These are phyloP conservation scores for Suillus fuscotomentosus DNA, from an alignment of 768 basidiomycete genomes.

Conservation along the genomic window DNA sequence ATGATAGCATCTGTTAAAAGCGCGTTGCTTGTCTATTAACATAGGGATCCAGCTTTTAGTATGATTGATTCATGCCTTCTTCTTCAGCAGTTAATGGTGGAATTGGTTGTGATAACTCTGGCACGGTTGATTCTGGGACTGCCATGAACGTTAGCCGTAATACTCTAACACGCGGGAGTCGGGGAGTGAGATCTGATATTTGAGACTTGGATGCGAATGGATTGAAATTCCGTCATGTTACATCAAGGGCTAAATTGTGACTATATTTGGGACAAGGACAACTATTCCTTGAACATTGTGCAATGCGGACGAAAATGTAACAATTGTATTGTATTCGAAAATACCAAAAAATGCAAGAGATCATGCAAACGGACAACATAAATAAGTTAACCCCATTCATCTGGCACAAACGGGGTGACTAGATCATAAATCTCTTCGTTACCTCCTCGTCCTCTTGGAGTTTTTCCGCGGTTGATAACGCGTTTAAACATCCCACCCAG, in stretches of 20 bases:
- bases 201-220: background rate
- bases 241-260: background rate
- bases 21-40: slow-evolving; percentile 12
- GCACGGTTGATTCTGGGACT: slow-evolving; percentile 2
- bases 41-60: slow-evolving; percentile 1
- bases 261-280: background rate
- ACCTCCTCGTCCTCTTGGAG: slow-evolving; percentile 46
- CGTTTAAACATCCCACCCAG: slow-evolving; percentile 59
- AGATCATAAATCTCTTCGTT: slow-evolving; percentile 83
- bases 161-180: background rate
- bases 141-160: background rate
- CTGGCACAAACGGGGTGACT: slow-evolving; percentile 78
- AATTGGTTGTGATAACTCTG: slow-evolving; percentile 25
- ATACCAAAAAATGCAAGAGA: background rate
- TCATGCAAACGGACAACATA: background rate
- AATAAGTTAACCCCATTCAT: slow-evolving; percentile 60
- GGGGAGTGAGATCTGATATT: background rate
- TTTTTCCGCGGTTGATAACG: slow-evolving; percentile 52
- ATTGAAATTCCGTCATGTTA: background rate
- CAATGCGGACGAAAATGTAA: background rate
- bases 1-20: slow-evolving; percentile 67
- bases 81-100: slow-evolving; percentile 56
- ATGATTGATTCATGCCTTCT: slow-evolving; percentile 45
- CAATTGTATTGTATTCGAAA: background rate
- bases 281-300: background rate